Evolutionary conservation across 176 grass and related monocot species (phyloP).

Genomic region (Otatea glauca): DNA sequence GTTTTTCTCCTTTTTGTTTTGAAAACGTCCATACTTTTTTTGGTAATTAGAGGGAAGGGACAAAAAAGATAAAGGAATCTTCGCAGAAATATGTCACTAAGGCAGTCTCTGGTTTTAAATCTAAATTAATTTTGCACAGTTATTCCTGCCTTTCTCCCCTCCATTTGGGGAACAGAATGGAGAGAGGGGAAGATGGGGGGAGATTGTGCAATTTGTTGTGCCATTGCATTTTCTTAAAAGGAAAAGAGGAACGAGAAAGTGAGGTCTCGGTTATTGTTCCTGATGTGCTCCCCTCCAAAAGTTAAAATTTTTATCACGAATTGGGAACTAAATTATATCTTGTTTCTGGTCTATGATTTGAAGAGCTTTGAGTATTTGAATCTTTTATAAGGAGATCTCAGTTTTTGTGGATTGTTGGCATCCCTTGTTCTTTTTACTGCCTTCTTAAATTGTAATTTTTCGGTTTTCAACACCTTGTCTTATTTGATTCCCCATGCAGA

Average conservation of each 20-base stretch:
- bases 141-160: slow-evolving; percentile 48
- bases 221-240: slow-evolving; percentile 20
- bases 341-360: not conserved
- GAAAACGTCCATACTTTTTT: not conserved
- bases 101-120: slow-evolving; percentile 9
- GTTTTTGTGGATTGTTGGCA: not conserved
- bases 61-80: not conserved
- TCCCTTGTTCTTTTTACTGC: not conserved
- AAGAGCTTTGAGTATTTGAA: not conserved
- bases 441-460: slow-evolving; percentile 16
- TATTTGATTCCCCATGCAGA: not conserved
- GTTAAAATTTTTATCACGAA: not conserved
- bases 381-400: not conserved
- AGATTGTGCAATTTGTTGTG: not conserved
- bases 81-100: slow-evolving; percentile 7
- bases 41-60: not conserved
- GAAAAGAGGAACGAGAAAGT: not conserved
- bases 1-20: not conserved
- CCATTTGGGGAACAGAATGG: slow-evolving; percentile 41
- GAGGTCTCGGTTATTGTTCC: slow-evolving; percentile 17
- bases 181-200: slow-evolving; percentile 50
- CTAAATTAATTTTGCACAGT: slow-evolving; percentile 21
- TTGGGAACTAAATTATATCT: not conserved
- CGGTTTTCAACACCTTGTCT: not conserved
- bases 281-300: not conserved